Evolutionary conservation across 257 asterid species (phyloP).

Genomic region (Ajuga chamaepitys): DNA sequence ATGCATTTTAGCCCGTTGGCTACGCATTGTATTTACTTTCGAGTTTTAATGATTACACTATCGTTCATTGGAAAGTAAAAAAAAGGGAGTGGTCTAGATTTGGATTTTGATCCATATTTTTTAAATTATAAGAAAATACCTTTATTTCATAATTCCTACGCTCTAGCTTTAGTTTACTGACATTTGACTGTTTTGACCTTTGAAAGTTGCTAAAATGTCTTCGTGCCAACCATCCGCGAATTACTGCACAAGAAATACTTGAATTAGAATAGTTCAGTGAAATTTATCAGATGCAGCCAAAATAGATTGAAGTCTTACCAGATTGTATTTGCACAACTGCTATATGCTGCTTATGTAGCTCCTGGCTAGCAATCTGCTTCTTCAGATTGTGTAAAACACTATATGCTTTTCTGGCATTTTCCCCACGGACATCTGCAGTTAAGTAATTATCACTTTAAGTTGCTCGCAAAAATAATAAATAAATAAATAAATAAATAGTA

Average conservation of each 20-base stretch:
- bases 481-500: no score
- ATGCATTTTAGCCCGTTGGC: no score
- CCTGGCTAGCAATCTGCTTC: conserved; percentile 28
- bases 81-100: no score
- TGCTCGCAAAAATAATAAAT: no score
- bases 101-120: no score
- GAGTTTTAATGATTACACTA: no score
- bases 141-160: conserved; percentile 42
- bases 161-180: conserved; percentile 28
- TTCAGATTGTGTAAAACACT: conserved; percentile 19
- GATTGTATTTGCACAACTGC: conserved; percentile 80
- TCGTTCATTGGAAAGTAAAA: no score
- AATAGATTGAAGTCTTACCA: conserved; percentile 33
- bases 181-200: conserved; percentile 23
- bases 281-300: background rate
- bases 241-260: conserved; percentile 35
- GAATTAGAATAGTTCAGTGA: background rate
- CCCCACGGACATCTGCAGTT: conserved; percentile 76
- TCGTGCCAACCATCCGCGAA: conserved; percentile 83
- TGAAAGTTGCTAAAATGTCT: conserved; percentile 33
- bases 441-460: background rate
- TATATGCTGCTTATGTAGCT: conserved; percentile 33
- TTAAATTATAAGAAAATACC: conserved; percentile 32
- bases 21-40: no score
- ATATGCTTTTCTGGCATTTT: conserved; percentile 63